These are phyloP conservation scores for Elsinoe perseae DNA, from an alignment of 2,329 filamentous ascomycete species.

Conservation along the genomic window DNA sequence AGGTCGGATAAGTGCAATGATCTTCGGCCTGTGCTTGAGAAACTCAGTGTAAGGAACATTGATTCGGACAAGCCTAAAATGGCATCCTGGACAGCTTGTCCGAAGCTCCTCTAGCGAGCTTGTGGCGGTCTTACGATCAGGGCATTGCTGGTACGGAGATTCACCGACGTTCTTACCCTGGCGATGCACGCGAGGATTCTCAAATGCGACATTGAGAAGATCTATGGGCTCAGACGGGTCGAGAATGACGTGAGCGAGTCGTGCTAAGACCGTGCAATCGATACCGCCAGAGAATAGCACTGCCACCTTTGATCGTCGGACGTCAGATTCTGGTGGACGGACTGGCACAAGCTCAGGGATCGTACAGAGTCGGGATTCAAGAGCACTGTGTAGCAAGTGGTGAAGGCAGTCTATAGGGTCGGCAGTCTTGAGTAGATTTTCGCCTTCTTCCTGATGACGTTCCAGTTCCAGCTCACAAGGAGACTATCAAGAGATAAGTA, in stretches of 20 bases:
- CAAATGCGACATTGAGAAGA: slow-evolving; percentile 90
- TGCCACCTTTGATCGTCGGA: slow-evolving; percentile 50
- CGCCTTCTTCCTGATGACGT: neutral
- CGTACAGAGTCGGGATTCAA: slow-evolving; percentile 42
- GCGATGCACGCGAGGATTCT: slow-evolving; percentile 67
- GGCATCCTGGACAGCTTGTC: slow-evolving; percentile 57
- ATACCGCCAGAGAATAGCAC: slow-evolving; percentile 90
- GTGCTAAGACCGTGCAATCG: slow-evolving; percentile 82
- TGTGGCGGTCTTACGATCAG: slow-evolving; percentile 81
- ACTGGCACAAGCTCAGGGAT: slow-evolving; percentile 46
- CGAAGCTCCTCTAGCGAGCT: slow-evolving; percentile 69
- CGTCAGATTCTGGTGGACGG: neutral
- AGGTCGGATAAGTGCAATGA: slow-evolving; percentile 75
- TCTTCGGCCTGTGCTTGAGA: slow-evolving; percentile 55
- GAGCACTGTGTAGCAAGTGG: slow-evolving; percentile 23
- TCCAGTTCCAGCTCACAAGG: slow-evolving; percentile 4
- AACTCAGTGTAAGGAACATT: slow-evolving; percentile 77
- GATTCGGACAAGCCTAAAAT: slow-evolving; percentile 79
- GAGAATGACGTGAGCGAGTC: slow-evolving; percentile 69
- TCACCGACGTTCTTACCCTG: slow-evolving; percentile 23
- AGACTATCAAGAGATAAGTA: neutral
- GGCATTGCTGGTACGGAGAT: slow-evolving; percentile 68
- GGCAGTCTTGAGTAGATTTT: neutral
- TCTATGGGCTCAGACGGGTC: slow-evolving; percentile 65
- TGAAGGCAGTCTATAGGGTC: slow-evolving; percentile 10